Percentiles rank a stretch among this genome's conserved stretches.
These are phyloP conservation scores for Annulohypoxylon maeteangense DNA, from an alignment of 495 filamentous ascomycete genomes.

Conservation along the genomic window DNA sequence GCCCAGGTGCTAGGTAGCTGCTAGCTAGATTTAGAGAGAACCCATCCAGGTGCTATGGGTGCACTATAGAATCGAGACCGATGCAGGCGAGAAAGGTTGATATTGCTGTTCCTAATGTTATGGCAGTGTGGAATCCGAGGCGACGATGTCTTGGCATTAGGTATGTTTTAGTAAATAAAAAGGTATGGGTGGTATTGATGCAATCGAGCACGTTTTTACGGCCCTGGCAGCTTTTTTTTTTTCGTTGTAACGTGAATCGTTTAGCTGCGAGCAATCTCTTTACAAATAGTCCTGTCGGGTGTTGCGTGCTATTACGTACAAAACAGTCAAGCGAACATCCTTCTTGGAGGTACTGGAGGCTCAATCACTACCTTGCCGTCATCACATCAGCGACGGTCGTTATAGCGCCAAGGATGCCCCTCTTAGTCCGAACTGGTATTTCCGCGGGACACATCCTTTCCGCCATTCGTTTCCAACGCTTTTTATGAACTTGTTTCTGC, in stretches of 20 bases:
- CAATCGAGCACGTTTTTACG: slow-evolving; percentile 36
- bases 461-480: background rate
- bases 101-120: slow-evolving; percentile 12
- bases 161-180: slow-evolving; percentile 45
- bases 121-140: slow-evolving; percentile 34
- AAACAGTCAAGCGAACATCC: slow-evolving; percentile 42
- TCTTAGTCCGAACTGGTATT: slow-evolving; percentile 28
- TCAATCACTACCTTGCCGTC: slow-evolving; percentile 34
- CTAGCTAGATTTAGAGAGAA: slow-evolving; percentile 1
- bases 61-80: slow-evolving; percentile 10
- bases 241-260: slow-evolving; percentile 9
- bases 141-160: slow-evolving; percentile 44
- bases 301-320: slow-evolving; percentile 50
- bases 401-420: slow-evolving; percentile 41
- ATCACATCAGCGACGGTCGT: slow-evolving; percentile 30
- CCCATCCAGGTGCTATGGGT: slow-evolving; percentile 12
- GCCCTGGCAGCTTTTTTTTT: slow-evolving; percentile 29
- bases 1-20: too few relatives aligned
- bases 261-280: slow-evolving; percentile 19
- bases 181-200: slow-evolving; percentile 33
- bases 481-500: slow-evolving; percentile 7
- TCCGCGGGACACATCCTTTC: slow-evolving; percentile 31
- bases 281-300: slow-evolving; percentile 38
- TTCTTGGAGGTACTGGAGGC: slow-evolving; percentile 37
- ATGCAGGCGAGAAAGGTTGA: background rate